Evolutionary conservation across 495 filamentous ascomycete genomes (phyloP).

Genomic region (Evernia prunastri): DNA sequence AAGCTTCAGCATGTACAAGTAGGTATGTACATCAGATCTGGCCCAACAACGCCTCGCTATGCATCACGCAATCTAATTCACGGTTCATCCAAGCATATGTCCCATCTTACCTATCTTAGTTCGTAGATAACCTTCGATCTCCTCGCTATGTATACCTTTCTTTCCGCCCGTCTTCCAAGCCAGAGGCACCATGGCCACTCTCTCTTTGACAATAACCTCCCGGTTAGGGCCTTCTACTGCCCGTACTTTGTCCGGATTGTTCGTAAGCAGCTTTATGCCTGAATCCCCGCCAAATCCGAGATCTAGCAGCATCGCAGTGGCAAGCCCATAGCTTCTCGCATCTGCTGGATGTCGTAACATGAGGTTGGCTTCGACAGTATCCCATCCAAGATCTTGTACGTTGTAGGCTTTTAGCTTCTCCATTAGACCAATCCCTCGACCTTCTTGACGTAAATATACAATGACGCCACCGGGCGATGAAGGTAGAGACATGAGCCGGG

Average conservation of each 20-base stretch:
- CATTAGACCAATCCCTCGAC: slow-evolving; percentile 85
- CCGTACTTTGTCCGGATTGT: slow-evolving; percentile 94
- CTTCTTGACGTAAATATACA: slow-evolving; percentile 92
- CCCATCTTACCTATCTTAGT: slow-evolving; percentile 83
- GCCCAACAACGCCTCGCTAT: slow-evolving; percentile 25
- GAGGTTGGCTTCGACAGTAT: slow-evolving; percentile 94
- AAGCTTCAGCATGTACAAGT: background rate
- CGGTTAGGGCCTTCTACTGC: slow-evolving; percentile 87
- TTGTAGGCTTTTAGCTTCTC: slow-evolving; percentile 99
- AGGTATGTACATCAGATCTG: background rate
- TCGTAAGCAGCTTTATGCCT: slow-evolving; percentile 83
- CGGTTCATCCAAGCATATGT: slow-evolving; percentile 48
- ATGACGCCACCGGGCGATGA: slow-evolving; percentile 74
- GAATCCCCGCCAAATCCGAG: slow-evolving; percentile 60
- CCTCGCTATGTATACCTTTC: slow-evolving; percentile 74
- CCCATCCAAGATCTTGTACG: slow-evolving; percentile 86
- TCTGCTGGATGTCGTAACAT: slow-evolving; percentile 89
- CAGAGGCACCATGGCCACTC: slow-evolving; percentile 92
- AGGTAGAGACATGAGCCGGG: slow-evolving; percentile 82
- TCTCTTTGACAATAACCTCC: slow-evolving; percentile 80
- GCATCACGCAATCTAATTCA: slow-evolving; percentile 9
- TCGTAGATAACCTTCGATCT: slow-evolving; percentile 86
- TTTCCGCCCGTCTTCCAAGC: slow-evolving; percentile 79
- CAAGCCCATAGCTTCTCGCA: slow-evolving; percentile 86
- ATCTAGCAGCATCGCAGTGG: slow-evolving; percentile 88